phyloP scores from a whole-genome alignment of 1,284 basidiomycete species.

The Austroboletus niveus region DNA sequence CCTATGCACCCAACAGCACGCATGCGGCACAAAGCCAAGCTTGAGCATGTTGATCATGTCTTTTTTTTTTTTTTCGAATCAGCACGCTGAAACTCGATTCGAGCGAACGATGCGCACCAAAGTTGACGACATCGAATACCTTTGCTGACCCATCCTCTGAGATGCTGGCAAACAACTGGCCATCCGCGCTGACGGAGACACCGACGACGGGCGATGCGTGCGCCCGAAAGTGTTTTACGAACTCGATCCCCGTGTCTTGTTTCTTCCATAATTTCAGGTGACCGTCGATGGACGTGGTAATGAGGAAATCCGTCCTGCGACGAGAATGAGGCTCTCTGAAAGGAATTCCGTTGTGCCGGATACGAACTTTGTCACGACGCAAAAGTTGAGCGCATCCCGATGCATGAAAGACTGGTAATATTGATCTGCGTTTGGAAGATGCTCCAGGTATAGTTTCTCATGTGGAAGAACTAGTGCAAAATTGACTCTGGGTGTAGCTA shows the following conservation, averaged over 20 bases:
- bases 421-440: slow-evolving; percentile 88
- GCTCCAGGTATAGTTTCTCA: slow-evolving; percentile 85
- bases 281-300: slow-evolving; percentile 94
- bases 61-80: slow-evolving; percentile 30
- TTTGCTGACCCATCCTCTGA: slow-evolving; percentile 86
- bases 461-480: slow-evolving; percentile 58
- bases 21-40: slow-evolving; percentile 78
- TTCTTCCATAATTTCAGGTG: slow-evolving; percentile 99
- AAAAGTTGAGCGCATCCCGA: slow-evolving; percentile 87
- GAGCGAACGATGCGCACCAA: slow-evolving; percentile 54
- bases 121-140: slow-evolving; percentile 97
- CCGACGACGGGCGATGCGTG: slow-evolving; percentile 81
- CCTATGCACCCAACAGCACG: slow-evolving; percentile 92
- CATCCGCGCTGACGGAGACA: slow-evolving; percentile 89
- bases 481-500: slow-evolving; percentile 33
- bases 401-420: slow-evolving; percentile 99
- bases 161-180: slow-evolving; percentile 87
- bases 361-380: slow-evolving; percentile 77
- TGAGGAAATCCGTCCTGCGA: slow-evolving; percentile 83
- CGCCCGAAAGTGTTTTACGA: slow-evolving; percentile 92
- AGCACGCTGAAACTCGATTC: background rate
- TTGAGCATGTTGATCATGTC: slow-evolving; percentile 99
- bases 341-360: background rate
- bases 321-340: background rate
- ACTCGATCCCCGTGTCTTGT: slow-evolving; percentile 88